phyloP scores from a whole-genome alignment of 371 early-diverging fungal genomes.

The Mucor irregularis region DNA sequence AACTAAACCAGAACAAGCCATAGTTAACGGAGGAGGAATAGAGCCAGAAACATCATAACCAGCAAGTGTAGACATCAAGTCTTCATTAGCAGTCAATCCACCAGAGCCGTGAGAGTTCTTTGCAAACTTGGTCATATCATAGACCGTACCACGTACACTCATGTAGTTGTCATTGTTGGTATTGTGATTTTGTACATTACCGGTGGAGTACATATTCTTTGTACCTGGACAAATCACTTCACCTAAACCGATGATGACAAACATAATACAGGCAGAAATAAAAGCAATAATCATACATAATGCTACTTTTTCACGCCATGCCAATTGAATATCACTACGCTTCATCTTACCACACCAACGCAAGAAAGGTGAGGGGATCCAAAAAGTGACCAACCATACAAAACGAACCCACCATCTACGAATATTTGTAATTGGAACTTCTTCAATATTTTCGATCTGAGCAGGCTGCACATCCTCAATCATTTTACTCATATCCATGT shows the following conservation, averaged over 20 bases:
- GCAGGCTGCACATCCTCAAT: conserved; percentile 35
- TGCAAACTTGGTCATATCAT: conserved; percentile 64
- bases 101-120: conserved; percentile 41
- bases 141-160: conserved; percentile 65
- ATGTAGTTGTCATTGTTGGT: conserved; percentile 47
- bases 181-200: conserved; percentile 36
- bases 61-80: conserved; percentile 57
- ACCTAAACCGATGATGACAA: conserved; percentile 86
- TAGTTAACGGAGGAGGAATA: conserved; percentile 71
- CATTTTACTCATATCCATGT: conserved; percentile 45
- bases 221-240: conserved; percentile 79
- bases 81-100: conserved; percentile 34
- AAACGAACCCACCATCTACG: conserved; percentile 78
- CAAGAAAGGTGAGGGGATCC: conserved; percentile 72
- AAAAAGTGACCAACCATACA: conserved; percentile 84
- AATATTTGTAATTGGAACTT: conserved; percentile 44
- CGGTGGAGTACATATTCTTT: conserved; percentile 55
- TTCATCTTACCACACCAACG: conserved; percentile 64
- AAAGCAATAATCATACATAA: conserved; percentile 82
- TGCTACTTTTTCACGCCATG: conserved; percentile 95
- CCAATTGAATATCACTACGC: conserved; percentile 81
- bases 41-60: conserved; percentile 62
- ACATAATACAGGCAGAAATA: conserved; percentile 71
- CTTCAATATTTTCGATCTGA: conserved; percentile 49
- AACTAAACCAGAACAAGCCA: conserved; percentile 51